Percentiles rank a stretch among this genome's conserved stretches.
phyloP scores from a whole-genome alignment of 2,329 filamentous ascomycete species.

The Leptographium galeiforme region DNA sequence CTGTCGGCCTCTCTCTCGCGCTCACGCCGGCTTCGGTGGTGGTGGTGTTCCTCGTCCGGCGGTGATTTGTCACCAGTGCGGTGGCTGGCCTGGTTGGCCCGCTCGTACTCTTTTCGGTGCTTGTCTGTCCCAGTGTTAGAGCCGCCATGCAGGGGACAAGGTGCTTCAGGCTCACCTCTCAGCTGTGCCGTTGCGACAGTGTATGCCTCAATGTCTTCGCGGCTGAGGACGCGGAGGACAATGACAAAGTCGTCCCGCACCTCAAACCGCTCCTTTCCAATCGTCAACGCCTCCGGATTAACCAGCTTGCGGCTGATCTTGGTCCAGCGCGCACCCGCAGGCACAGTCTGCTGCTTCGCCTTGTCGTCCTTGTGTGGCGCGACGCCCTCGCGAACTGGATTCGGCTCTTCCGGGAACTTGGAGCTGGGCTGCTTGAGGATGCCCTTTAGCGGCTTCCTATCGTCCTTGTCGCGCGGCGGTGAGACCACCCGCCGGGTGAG shows the following conservation, averaged over 20 bases:
- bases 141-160: background rate
- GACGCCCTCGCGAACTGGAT: constrained; percentile 76
- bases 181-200: constrained; percentile 70
- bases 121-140: constrained; percentile 15
- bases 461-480: constrained; percentile 41
- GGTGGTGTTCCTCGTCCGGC: constrained; percentile 2
- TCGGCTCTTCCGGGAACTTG: constrained; percentile 76
- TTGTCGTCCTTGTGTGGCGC: constrained; percentile 85
- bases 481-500: constrained; percentile 53
- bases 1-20: constrained; percentile 10
- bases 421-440: constrained; percentile 74
- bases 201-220: constrained; percentile 81
- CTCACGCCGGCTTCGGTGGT: constrained; percentile 1
- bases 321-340: constrained; percentile 75
- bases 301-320: constrained; percentile 82
- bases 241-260: constrained; percentile 90
- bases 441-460: constrained; percentile 54
- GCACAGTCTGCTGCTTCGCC: constrained; percentile 53
- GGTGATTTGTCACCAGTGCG: constrained; percentile 1
- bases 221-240: constrained; percentile 72
- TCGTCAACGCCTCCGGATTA: constrained; percentile 74
- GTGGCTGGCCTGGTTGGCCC: background rate
- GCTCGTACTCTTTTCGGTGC: constrained; percentile 25
- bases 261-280: constrained; percentile 83
- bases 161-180: constrained; percentile 44